A percentile compares a stretch with the other conserved stretches of the same genome.
These are phyloP conservation scores for Colletotrichum sp. DNA, from an alignment of 2,329 filamentous ascomycete genomes.

Conservation along the genomic window DNA sequence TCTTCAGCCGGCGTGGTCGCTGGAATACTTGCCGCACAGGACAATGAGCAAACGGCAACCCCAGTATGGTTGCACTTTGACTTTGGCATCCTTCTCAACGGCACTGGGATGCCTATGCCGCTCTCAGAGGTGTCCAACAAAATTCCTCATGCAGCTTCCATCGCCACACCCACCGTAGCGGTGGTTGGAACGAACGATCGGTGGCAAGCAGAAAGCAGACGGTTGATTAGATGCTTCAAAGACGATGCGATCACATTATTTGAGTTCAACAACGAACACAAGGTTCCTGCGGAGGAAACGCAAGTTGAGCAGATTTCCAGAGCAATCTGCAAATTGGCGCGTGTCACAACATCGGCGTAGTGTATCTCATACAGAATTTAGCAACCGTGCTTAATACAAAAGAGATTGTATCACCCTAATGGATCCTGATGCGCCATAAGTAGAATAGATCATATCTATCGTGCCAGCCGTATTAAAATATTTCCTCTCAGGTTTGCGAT, in stretches of 20 bases:
- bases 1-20: neutral
- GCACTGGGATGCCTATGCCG: neutral
- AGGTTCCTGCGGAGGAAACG: neutral
- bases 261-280: slow-evolving; percentile 1
- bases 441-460: neutral
- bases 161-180: neutral
- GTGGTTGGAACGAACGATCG: neutral
- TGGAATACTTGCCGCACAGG: neutral
- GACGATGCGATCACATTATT: neutral
- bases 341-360: too few species aligned
- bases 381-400: too few species aligned
- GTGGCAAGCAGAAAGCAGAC: neutral
- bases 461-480: neutral
- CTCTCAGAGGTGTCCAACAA: neutral
- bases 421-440: too few species aligned
- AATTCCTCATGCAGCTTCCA: neutral
- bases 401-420: too few species aligned
- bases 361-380: too few species aligned
- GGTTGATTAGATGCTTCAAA: neutral
- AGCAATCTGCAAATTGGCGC: neutral
- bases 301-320: neutral
- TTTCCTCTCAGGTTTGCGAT: neutral
- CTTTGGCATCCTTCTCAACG: neutral
- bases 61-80: neutral
- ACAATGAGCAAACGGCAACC: neutral